Evolutionary conservation across 106 monocot species (phyloP).

Genomic region (Platanthera guangdongensis): DNA sequence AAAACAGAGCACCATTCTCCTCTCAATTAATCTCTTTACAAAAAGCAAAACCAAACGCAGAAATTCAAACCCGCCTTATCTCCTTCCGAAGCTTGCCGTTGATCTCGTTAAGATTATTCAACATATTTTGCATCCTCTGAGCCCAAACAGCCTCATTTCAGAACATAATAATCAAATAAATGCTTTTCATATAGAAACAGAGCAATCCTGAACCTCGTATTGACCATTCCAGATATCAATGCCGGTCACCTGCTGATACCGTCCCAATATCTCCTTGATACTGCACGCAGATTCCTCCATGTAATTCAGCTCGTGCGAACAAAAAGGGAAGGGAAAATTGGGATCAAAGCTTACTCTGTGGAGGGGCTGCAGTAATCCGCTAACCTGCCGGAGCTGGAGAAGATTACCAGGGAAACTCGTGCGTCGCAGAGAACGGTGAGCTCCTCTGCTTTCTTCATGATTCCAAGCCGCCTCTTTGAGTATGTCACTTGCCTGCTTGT

Average conservation of each 20-base stretch:
- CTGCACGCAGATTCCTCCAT: slow-evolving; percentile 15
- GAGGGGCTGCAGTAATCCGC: slow-evolving; percentile 77
- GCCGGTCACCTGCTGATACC: slow-evolving; percentile 50
- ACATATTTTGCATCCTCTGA: slow-evolving; percentile 74
- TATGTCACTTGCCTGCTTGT: slow-evolving; percentile 92
- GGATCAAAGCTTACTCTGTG: slow-evolving; percentile 35
- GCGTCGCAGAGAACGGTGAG: slow-evolving; percentile 90
- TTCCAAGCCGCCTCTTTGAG: slow-evolving; percentile 75
- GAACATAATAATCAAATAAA: too few relatives aligned
- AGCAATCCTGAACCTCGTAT: slow-evolving; percentile 41
- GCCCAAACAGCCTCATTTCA: not conserved
- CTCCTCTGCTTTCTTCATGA: slow-evolving; percentile 89
- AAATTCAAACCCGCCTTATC: slow-evolving; percentile 40
- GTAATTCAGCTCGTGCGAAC: not conserved
- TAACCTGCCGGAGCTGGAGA: slow-evolving; percentile 74
- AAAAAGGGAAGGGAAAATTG: not conserved
- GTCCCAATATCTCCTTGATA: slow-evolving; percentile 51
- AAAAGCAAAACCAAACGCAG: not conserved
- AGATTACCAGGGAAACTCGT: slow-evolving; percentile 66
- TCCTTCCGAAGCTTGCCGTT: slow-evolving; percentile 68
- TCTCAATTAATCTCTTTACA: not conserved
- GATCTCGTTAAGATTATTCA: slow-evolving; percentile 68
- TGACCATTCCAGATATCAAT: slow-evolving; percentile 64
- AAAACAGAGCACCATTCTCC: not conserved
- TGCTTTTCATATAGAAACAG: not conserved